Evolutionary conservation across 2,329 filamentous ascomycete species (phyloP).

Genomic region (Apiospora marii): DNA sequence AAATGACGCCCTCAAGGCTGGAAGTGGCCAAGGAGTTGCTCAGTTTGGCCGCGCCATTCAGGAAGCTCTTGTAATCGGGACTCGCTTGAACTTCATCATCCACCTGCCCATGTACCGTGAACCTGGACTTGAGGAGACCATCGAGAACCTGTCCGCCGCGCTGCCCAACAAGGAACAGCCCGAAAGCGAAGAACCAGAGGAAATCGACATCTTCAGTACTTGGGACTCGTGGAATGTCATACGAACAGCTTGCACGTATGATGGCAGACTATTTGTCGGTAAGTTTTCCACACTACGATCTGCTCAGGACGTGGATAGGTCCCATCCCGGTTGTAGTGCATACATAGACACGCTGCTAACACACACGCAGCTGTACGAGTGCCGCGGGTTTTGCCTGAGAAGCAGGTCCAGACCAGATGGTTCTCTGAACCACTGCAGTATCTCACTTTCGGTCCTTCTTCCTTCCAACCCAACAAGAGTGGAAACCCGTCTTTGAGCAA

Average conservation of each 20-base stretch:
- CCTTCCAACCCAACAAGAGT: conserved; percentile 67
- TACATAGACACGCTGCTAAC: not conserved
- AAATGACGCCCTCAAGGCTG: conserved; percentile 62
- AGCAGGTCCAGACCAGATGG: conserved; percentile 70
- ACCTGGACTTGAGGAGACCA: conserved; percentile 62
- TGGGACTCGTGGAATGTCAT: conserved; percentile 97
- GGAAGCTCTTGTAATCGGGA: conserved; percentile 78
- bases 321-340: not conserved
- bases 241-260: conserved; percentile 85
- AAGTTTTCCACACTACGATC: conserved; percentile 49
- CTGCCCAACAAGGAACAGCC: conserved; percentile 41
- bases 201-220: conserved; percentile 75
- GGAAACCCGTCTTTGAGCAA: conserved; percentile 69
- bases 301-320: not conserved
- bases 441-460: conserved; percentile 59
- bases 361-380: conserved; percentile 60
- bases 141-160: conserved; percentile 56
- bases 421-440: conserved; percentile 73
- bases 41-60: conserved; percentile 87
- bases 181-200: conserved; percentile 40
- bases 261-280: conserved; percentile 83
- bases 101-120: conserved; percentile 86
- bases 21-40: conserved; percentile 60
- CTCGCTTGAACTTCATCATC: conserved; percentile 81
- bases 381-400: conserved; percentile 65